Evolutionary conservation across 108 stramenopile genomes (phyloP), one percentile per base, ranked within the genome.

Genomic region (Cyclotella cryptica): DNA sequence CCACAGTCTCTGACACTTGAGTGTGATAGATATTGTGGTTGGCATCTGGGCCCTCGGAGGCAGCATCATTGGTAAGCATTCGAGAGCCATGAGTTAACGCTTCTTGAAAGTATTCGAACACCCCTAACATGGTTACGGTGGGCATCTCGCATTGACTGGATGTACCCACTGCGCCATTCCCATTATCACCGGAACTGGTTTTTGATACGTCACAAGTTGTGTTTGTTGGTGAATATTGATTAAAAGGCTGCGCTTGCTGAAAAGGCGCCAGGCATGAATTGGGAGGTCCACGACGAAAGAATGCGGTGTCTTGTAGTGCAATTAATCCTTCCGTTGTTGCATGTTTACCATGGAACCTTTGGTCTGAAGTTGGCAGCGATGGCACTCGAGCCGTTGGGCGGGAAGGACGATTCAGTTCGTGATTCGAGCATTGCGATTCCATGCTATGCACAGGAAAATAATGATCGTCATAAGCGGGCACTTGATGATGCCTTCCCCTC

Each of bases 31-130:
- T 51, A 7, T 51, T 35, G 6, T 35, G 2, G 35, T 35, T 5
- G 35, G 6, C 35, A 6, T 51, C 49, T 51, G 3, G 49, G 9
- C 19, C 19, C 13, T 58, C 22, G 24, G 13, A 58, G 19, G 55
- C 2, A 28, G 64, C 43, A 1, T 26, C 22, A 45, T 65, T 45
- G 22, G 43, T 13, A 9, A 65, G 41, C 44, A 24, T 65, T 12
- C 44, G 43, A 19, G 39, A 41, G 6, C 18, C 40, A 2, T 41
- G 64, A 22, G 64, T 45, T 19, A 65, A 26, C 3, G 64, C 64
- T 65, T 65, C 60, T 21, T 65, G 64, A 45, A 65, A 65, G 13
- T 65, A 65, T 26, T 65, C 44, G 7, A 65, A 45, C n/a, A 65
- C 64, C 43, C 64, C 64, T 45, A 30, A 3, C 35, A 61, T 61